Evolutionary conservation across 805 yeast genomes (phyloP).

Genomic region (Nakazawaea laoshanensis): DNA sequence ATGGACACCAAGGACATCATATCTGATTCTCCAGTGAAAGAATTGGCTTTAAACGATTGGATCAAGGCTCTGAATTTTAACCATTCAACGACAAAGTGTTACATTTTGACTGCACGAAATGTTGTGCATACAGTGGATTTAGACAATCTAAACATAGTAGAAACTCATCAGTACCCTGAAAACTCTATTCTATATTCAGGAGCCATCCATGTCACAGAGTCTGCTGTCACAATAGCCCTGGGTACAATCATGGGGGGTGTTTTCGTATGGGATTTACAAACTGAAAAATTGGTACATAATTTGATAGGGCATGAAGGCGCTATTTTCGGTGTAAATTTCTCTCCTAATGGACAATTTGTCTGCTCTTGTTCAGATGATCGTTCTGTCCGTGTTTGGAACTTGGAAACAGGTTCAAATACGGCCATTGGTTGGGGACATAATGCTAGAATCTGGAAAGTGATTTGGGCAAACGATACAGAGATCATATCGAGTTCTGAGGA

Average conservation of each 20-base stretch:
- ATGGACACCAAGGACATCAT: conserved; percentile 22
- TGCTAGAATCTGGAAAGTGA: conserved; percentile 85
- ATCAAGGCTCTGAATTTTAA: conserved; percentile 53
- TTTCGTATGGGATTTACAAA: conserved; percentile 59
- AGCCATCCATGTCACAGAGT: conserved; percentile 41
- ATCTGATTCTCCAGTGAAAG: conserved; percentile 19
- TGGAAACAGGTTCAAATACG: conserved; percentile 44
- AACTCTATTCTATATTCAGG: conserved; percentile 88
- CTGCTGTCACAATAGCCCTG: conserved; percentile 55
- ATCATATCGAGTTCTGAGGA: conserved; percentile 79
- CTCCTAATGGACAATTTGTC: conserved; percentile 42
- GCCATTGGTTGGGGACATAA: conserved; percentile 96
- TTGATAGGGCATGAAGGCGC: conserved; percentile 85
- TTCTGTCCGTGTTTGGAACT: conserved; percentile 70
- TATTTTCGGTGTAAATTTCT: conserved; percentile 70
- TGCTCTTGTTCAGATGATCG: conserved; percentile 93
- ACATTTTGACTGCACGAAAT: conserved; percentile 75
- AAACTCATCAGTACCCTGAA: conserved; percentile 44
- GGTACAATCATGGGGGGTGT: conserved; percentile 94
- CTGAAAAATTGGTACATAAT: conserved; percentile 35
- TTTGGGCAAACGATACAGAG: conserved; percentile 31
- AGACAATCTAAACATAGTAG: conserved; percentile 17
- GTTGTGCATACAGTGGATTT: conserved; percentile 35
- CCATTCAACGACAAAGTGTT: conserved; percentile 26
- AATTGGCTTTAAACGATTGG: conserved; percentile 70